phyloP scores from a whole-genome alignment of 768 basidiomycete species.

The Lactifluus volemus region DNA sequence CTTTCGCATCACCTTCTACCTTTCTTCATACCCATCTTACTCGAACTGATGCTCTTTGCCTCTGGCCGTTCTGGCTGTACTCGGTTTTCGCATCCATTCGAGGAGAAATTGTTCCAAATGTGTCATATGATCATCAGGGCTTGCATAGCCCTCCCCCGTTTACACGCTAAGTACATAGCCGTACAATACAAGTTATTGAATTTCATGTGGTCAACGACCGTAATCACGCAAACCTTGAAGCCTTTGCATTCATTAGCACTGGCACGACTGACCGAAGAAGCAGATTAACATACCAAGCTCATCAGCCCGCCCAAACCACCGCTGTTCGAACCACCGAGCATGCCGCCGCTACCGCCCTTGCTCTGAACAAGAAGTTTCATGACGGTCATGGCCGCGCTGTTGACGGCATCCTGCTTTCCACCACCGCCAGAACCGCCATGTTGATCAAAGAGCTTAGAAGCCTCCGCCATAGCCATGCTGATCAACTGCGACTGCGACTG shows the following conservation, averaged over 20 bases:
- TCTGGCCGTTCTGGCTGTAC: not conserved
- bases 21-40: not conserved
- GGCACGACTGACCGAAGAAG: constrained; percentile 16
- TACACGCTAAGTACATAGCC: not conserved
- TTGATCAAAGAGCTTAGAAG: constrained; percentile 63
- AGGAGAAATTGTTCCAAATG: not conserved
- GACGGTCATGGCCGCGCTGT: constrained; percentile 76
- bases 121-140: not conserved
- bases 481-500: constrained; percentile 55
- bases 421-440: constrained; percentile 55
- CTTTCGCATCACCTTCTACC: not conserved
- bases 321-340: constrained; percentile 54
- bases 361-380: constrained; percentile 75
- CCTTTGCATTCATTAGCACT: constrained; percentile 9
- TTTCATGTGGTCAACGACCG: not conserved
- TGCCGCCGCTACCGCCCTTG: constrained; percentile 41
- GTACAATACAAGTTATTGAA: not conserved
- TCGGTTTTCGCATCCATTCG: not conserved
- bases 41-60: not conserved
- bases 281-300: constrained; percentile 22
- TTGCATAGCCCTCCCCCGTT: not conserved
- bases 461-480: constrained; percentile 81
- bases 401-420: constrained; percentile 77
- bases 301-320: constrained; percentile 58
- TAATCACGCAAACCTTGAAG: constrained; percentile 11